Conservation (phyloP, 176 grass and related monocot species). For the Eleusine coracana region DNA sequence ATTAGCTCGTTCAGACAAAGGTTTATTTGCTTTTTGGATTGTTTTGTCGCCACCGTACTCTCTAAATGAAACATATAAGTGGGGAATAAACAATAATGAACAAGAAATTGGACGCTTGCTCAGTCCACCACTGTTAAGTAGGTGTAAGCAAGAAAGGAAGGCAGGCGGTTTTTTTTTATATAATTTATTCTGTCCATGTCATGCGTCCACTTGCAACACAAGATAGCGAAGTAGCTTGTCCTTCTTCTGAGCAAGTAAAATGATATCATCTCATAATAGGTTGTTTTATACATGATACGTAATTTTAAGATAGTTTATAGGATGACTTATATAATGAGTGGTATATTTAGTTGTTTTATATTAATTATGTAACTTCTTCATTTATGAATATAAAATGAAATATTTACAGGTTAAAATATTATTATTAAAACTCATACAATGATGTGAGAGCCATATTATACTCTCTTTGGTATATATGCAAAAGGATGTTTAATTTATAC, state of each 20-base stretch:
- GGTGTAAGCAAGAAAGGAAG: constrained; percentile 2
- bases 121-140: constrained; percentile 2
- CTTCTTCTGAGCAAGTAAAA: background rate
- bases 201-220: constrained; percentile 18
- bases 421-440: too few species aligned
- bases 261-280: too few species aligned
- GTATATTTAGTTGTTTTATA: too few species aligned
- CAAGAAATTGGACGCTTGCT: background rate
- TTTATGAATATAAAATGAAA: too few species aligned
- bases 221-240: background rate
- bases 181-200: background rate
- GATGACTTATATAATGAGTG: too few species aligned
- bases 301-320: too few species aligned
- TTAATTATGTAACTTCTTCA: too few species aligned
- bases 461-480: too few species aligned
- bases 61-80: constrained; percentile 27
- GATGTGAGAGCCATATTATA: too few species aligned
- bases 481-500: constrained; percentile 21
- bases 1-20: constrained; percentile 24
- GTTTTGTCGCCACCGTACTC: constrained; percentile 23
- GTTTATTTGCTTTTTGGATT: constrained; percentile 8
- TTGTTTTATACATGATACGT: too few species aligned
- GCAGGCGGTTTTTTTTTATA: background rate
- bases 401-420: too few species aligned
- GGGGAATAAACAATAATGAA: background rate